Evolutionary conservation across 2,329 filamentous ascomycete species (phyloP).

Genomic region (Xylariaceae sp.): DNA sequence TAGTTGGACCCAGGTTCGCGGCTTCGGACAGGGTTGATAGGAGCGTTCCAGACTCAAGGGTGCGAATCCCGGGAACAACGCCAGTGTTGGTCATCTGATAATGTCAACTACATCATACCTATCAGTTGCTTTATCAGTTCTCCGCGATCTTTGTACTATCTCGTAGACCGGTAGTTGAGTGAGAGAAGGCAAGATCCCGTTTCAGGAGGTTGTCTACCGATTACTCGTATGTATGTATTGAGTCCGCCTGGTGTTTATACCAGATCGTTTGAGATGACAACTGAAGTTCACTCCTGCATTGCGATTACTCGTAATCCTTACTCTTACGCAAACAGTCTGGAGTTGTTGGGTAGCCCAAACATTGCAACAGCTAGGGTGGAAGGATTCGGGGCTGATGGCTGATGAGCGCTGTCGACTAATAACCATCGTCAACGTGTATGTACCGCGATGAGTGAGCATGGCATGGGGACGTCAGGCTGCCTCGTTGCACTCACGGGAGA

Average conservation of each 20-base stretch:
- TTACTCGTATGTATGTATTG: too few relatives aligned
- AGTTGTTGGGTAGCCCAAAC: not conserved
- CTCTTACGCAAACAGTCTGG: not conserved
- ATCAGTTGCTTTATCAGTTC: too few relatives aligned
- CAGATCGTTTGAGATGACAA: too few relatives aligned
- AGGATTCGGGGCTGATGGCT: not conserved
- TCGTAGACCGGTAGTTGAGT: too few relatives aligned
- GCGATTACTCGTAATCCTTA: not conserved
- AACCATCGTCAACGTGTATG: not conserved
- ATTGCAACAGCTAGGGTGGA: not conserved
- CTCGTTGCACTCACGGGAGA: not conserved
- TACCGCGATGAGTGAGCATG: not conserved
- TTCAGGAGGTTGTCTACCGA: too few relatives aligned
- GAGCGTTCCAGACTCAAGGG: not conserved
- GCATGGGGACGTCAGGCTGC: not conserved
- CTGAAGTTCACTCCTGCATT: too few relatives aligned
- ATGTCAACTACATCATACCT: too few relatives aligned
- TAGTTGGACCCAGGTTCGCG: not conserved
- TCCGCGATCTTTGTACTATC: too few relatives aligned
- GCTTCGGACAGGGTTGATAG: not conserved
- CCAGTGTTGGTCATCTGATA: not conserved
- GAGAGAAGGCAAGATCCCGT: too few relatives aligned
- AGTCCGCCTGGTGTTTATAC: too few relatives aligned
- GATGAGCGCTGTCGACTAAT: slow-evolving; percentile 8
- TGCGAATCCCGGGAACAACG: not conserved